Evolutionary conservation across 257 asterid genomes (phyloP).

Genomic region (Nicotiana noctiflora): DNA sequence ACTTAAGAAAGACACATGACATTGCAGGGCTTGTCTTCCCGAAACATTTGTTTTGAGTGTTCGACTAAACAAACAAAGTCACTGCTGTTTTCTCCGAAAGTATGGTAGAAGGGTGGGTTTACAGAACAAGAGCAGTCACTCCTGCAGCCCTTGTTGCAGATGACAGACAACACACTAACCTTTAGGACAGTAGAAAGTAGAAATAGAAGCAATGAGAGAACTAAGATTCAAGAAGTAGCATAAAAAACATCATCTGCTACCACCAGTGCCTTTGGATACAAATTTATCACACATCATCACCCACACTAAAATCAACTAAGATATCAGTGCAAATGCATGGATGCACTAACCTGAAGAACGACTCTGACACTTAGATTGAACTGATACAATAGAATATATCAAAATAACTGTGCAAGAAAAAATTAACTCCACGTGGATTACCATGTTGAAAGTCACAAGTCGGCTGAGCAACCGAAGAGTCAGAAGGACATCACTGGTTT

Average conservation of each 20-base stretch:
- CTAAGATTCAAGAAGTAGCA: not conserved
- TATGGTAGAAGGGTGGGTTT: not conserved
- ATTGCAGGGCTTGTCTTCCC: not conserved
- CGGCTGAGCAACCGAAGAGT: constrained; percentile 76
- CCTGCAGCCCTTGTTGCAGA: not conserved
- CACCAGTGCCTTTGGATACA: not conserved
- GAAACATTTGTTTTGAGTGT: not conserved
- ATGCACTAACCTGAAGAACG: not conserved
- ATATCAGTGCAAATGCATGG: not conserved
- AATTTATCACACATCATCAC: not conserved
- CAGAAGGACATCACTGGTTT: constrained; percentile 44
- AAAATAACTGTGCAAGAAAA: constrained; percentile 7
- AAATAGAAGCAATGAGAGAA: not conserved
- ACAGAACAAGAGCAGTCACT: not conserved
- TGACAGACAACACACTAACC: not conserved
- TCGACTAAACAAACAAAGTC: not conserved
- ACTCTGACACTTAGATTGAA: constrained; percentile 4
- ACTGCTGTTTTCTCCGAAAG: not conserved
- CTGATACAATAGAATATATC: constrained; percentile 9
- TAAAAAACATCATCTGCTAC: not conserved
- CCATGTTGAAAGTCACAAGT: constrained; percentile 68
- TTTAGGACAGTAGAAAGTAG: not conserved
- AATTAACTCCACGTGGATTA: constrained; percentile 16
- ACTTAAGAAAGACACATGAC: not conserved
- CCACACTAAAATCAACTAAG: not conserved